phyloP scores from a whole-genome alignment of 148 eudicot species.

The Pharnaceum exiguum region DNA sequence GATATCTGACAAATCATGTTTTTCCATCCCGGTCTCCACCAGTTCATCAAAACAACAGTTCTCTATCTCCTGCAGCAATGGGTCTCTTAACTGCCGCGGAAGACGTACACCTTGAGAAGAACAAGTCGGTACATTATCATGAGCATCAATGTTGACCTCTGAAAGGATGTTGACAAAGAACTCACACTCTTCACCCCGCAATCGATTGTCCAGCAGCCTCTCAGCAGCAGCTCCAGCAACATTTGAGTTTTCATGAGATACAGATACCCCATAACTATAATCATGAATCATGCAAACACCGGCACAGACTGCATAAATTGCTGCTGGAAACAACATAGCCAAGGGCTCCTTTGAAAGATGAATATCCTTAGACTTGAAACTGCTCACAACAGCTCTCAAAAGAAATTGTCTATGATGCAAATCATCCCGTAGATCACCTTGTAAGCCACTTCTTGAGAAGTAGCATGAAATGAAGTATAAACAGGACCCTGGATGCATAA shows the following conservation, averaged over 20 bases:
- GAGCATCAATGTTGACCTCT: constrained; percentile 34
- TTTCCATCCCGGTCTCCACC: constrained; percentile 40
- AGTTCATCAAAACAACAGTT: constrained; percentile 48
- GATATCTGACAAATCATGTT: constrained; percentile 47
- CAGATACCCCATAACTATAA: constrained; percentile 24
- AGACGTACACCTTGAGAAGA: constrained; percentile 48
- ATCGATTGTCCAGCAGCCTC: background rate
- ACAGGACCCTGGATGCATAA: constrained; percentile 55
- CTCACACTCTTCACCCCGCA: constrained; percentile 40
- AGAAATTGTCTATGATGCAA: constrained; percentile 66
- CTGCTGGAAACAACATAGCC: constrained; percentile 62
- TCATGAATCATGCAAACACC: constrained; percentile 50
- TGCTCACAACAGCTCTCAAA: constrained; percentile 58
- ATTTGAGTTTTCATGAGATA: constrained; percentile 24
- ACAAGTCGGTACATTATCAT: constrained; percentile 36
- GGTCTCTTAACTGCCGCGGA: constrained; percentile 59
- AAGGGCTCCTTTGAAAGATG: constrained; percentile 50
- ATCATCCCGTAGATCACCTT: constrained; percentile 74
- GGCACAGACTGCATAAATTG: constrained; percentile 66
- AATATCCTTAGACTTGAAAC: constrained; percentile 54
- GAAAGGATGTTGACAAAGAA: constrained; percentile 74
- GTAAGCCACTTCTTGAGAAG: constrained; percentile 84
- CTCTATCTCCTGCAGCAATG: constrained; percentile 76
- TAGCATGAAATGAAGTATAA: constrained; percentile 79
- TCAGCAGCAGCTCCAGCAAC: constrained; percentile 36